Base-by-base conservation (phyloP, 768 basidiomycete genomes). In the Thelephora ganbajun region DNA sequence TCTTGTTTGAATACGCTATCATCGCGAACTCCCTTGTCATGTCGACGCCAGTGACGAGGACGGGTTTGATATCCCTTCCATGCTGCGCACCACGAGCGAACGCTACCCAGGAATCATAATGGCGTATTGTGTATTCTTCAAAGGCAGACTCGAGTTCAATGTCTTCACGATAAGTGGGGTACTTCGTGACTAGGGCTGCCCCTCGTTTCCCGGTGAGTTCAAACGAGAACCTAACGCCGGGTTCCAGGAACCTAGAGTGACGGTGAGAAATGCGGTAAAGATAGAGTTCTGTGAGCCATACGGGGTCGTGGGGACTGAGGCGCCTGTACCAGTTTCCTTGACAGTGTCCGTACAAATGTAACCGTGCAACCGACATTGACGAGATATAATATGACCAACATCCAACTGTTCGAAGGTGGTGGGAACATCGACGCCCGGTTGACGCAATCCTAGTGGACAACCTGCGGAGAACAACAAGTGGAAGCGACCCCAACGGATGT, bases 1-100 rank as follows among this genome's bases (percentile, higher is more conserved):
- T 44, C 44, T 34, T 49, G 47, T n/a, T 49, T 33, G 44, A 45
- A 45, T 41, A 52, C 7, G 48, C 33, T 11, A 48, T 19, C 51
- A 52, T 52, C 2, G 51, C 33, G 43, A 50, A 52, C 11, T 52
- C 51, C 14, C 26, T 18, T 2, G 51, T 49, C 19, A 48, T 37
- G 33, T 49, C 51, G 22, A 18, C 12, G 19, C 51, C 51, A 4
- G 51, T 49, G 35, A 52, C 51, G 5, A 52, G 39, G n/a, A 52
- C n/a, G 20, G 37, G 37, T 39, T 39, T 39, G n/a, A 39, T 11
- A n/a, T 20, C 20, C 3, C 11, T 20, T 6, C 37, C 37, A 11
- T 39, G 37, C 6, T 11, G n/a, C n/a, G n/a, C n/a, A 11, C 11
- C 5, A 11, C 37, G 37, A 39, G 37, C 37, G 11, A 39, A 39